These are phyloP conservation scores for Candolleomyces aberdarensis DNA, from an alignment of 768 basidiomycete species.

Conservation along the genomic window DNA sequence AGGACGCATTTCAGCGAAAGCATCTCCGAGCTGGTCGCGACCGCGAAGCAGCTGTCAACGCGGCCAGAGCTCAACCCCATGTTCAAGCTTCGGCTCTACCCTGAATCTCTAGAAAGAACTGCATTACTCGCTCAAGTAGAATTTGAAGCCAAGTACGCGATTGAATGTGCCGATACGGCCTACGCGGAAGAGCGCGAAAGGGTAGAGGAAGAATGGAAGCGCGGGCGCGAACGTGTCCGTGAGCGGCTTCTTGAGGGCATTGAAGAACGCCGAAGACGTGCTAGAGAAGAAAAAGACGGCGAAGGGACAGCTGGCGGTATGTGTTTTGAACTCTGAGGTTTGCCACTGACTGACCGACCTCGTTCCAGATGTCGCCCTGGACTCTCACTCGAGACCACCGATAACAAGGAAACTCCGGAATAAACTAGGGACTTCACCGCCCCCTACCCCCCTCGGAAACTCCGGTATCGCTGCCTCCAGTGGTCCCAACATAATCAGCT, in stretches of 20 bases:
- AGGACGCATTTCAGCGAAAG: constrained; percentile 61
- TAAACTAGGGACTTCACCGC: constrained; percentile 75
- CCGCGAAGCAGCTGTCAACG: constrained; percentile 60
- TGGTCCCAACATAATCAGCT: constrained; percentile 27
- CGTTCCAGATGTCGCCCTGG: constrained; percentile 61
- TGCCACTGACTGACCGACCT: constrained; percentile 4
- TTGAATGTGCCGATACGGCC: constrained; percentile 63
- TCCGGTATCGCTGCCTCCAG: constrained; percentile 40
- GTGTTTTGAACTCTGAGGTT: constrained; percentile 19
- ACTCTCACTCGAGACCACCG: constrained; percentile 74
- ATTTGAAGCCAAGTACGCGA: constrained; percentile 64
- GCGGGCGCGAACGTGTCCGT: constrained; percentile 69
- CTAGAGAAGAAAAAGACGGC: constrained; percentile 86
- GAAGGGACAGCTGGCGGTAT: constrained; percentile 73
- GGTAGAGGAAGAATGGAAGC: constrained; percentile 81
- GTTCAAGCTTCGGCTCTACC: constrained; percentile 72
- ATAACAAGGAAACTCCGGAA: constrained; percentile 84
- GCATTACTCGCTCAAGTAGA: constrained; percentile 65
- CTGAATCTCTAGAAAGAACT: constrained; percentile 72
- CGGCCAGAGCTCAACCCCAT: constrained; percentile 63
- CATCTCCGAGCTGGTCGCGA: constrained; percentile 56
- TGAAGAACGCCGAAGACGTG: constrained; percentile 74
- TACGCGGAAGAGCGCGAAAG: constrained; percentile 76
- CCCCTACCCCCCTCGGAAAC: constrained; percentile 62
- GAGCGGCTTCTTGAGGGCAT: constrained; percentile 82